Conservation (phyloP, 2,329 filamentous ascomycete genomes). For the Talaromyces sp. region DNA sequence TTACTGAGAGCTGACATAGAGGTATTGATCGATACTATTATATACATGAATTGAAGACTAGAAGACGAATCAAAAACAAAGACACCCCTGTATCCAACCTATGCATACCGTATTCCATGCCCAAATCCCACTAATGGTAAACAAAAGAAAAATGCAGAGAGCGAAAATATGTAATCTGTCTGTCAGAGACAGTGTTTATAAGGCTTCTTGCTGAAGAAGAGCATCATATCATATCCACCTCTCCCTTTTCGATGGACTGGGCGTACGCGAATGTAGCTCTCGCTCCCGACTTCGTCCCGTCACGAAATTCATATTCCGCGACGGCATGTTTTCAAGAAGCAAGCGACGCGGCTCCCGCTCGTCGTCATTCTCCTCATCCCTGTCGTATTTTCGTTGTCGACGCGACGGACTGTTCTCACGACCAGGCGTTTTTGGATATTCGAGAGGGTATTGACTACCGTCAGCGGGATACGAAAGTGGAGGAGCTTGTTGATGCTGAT, state of each 20-base stretch:
- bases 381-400: conserved; percentile 20
- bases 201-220: not conserved
- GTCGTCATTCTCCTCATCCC: conserved; percentile 26
- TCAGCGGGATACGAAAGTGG: conserved; percentile 27
- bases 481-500: conserved; percentile 23
- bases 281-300: conserved; percentile 32
- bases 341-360: conserved; percentile 24
- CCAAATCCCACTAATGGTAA: not conserved
- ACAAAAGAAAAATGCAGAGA: not conserved
- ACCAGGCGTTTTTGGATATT: conserved; percentile 23
- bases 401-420: conserved; percentile 15
- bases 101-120: conserved; percentile 7
- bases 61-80: not conserved
- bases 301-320: conserved; percentile 29
- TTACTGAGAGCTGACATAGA: not conserved
- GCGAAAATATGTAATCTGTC: not conserved
- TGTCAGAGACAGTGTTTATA: not conserved
- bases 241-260: conserved; percentile 31
- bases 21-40: not conserved
- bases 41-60: not conserved
- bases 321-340: conserved; percentile 29
- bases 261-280: conserved; percentile 34
- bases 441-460: conserved; percentile 23
- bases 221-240: conserved; percentile 9
- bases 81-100: not conserved